These are phyloP conservation scores for Plasmodium cynomolgi DNA, from an alignment of 169 alveolate species.

Conservation along the genomic window DNA sequence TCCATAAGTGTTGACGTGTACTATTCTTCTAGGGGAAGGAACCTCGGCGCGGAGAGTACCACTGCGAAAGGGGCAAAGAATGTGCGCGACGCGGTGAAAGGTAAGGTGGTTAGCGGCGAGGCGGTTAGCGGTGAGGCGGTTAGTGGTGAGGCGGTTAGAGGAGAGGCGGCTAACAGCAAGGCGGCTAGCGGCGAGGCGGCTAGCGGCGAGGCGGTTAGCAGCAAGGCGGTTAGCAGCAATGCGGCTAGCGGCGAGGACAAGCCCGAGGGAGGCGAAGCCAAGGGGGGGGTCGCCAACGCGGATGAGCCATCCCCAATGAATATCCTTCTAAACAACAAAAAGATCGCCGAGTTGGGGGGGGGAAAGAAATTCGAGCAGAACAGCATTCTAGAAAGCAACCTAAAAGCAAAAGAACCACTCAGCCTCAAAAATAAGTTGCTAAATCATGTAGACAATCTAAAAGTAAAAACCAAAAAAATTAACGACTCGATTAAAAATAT, in stretches of 20 bases:
- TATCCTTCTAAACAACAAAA: background rate
- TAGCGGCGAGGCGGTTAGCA: background rate
- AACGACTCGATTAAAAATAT: slow-evolving; percentile 72
- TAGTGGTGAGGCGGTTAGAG: background rate
- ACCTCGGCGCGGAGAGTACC: background rate
- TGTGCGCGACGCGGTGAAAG: background rate
- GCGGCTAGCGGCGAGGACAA: background rate
- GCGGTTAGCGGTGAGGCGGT: background rate
- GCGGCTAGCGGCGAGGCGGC: background rate
- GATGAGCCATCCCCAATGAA: background rate
- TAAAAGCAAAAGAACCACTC: slow-evolving; percentile 2
- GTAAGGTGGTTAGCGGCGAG: background rate
- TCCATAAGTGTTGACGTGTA: slow-evolving; percentile 42
- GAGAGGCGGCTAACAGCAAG: background rate
- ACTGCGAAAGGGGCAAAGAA: background rate
- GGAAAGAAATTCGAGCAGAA: background rate
- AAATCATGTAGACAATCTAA: slow-evolving; percentile 66
- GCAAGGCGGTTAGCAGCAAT: background rate
- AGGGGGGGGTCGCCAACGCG: background rate
- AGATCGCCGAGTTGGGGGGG: background rate
- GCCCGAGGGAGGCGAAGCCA: too few species aligned
- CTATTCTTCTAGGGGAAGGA: background rate
- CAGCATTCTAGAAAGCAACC: background rate
- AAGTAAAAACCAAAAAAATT: slow-evolving; percentile 46
- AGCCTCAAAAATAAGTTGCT: slow-evolving; percentile 42